These are phyloP conservation scores for Mycena galericulata DNA, from an alignment of 768 basidiomycete species.

Conservation along the genomic window DNA sequence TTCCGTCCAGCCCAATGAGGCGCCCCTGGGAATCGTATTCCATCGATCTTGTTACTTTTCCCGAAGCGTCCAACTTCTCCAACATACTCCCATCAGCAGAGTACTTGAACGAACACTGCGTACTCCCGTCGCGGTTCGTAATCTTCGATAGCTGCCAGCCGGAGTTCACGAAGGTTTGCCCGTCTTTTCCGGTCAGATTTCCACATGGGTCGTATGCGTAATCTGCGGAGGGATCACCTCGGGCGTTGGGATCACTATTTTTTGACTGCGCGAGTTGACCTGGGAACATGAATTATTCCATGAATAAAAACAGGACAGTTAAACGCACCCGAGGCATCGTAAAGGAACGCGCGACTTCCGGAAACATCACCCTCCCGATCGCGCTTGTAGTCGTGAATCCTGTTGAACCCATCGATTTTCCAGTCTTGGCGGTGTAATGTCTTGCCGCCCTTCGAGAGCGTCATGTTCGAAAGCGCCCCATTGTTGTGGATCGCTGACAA, in stretches of 20 bases:
- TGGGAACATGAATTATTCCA: no score
- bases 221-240: no score
- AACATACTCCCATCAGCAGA: no score
- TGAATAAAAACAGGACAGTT: no score
- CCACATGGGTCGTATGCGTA: constrained; percentile 18
- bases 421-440: constrained; percentile 22
- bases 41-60: no score
- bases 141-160: constrained; percentile 29
- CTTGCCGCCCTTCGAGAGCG: constrained; percentile 3
- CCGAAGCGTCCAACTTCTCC: no score
- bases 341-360: no score
- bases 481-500: constrained; percentile 13
- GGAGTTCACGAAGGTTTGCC: constrained; percentile 15
- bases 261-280: no score
- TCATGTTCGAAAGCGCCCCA: constrained; percentile 17
- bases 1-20: background rate
- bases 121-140: background rate
- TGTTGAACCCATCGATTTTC: constrained; percentile 25
- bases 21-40: no score
- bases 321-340: no score
- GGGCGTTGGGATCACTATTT: no score
- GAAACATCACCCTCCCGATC: background rate
- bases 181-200: constrained; percentile 20
- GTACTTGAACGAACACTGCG: no score
- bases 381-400: constrained; percentile 21